phyloP scores from a whole-genome alignment of 306 rosid species.

The Acmispon strigosus region DNA sequence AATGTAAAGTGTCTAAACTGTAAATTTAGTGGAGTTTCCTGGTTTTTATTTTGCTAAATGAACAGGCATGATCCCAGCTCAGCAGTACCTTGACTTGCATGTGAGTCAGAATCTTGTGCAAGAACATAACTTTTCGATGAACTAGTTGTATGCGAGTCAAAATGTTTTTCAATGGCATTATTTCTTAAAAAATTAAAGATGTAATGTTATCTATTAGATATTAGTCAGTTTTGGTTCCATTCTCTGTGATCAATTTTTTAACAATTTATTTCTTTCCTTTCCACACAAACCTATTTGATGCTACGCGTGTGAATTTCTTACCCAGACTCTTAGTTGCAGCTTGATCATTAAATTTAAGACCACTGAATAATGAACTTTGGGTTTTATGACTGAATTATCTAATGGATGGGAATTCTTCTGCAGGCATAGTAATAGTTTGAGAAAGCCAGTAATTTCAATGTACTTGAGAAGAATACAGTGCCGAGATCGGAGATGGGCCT shows the following conservation, averaged over 20 bases:
- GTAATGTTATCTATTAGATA: not conserved
- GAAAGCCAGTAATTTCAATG: slow-evolving; percentile 45
- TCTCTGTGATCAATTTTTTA: not conserved
- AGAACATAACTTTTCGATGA: not conserved
- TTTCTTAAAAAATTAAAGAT: not conserved
- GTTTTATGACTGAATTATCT: slow-evolving; percentile 13
- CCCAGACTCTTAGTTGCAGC: not conserved
- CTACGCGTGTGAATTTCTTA: not conserved
- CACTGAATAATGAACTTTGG: not conserved
- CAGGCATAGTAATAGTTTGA: slow-evolving; percentile 36
- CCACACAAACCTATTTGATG: not conserved
- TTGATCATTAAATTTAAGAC: not conserved
- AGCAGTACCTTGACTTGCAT: not conserved
- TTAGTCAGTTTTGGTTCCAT: not conserved
- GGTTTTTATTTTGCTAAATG: not conserved
- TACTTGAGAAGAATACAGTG: slow-evolving; percentile 65
- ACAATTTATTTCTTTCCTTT: not conserved
- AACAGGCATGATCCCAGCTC: not conserved
- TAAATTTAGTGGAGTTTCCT: not conserved
- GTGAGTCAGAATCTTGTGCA: not conserved
- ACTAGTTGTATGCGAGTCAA: not conserved
- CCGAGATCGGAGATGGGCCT: slow-evolving; percentile 61
- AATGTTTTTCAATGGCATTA: not conserved
- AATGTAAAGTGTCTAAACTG: not conserved
- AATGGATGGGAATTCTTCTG: slow-evolving; percentile 23